A percentile compares a stretch with the other conserved stretches of the same genome.
These are phyloP conservation scores for Alternaria alternata DNA, from an alignment of 2,329 filamentous ascomycete species.

Conservation along the genomic window DNA sequence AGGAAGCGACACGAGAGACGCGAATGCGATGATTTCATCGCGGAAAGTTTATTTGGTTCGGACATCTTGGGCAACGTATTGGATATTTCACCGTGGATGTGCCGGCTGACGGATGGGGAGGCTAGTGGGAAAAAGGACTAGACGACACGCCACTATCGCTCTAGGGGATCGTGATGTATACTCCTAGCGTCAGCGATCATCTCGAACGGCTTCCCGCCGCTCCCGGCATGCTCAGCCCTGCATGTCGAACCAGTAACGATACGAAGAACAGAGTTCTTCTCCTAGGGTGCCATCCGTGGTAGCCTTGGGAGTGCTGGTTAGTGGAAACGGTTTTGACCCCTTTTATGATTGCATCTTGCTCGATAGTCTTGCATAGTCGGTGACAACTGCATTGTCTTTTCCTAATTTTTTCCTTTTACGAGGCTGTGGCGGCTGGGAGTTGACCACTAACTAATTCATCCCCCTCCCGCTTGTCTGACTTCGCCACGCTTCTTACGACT, in stretches of 20 bases:
- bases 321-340: neutral
- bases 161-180: neutral
- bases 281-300: neutral
- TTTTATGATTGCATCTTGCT: neutral
- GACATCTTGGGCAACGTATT: neutral
- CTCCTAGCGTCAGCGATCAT: slow-evolving; percentile 2
- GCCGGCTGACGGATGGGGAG: neutral
- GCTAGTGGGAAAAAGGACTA: neutral
- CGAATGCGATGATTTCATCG: neutral
- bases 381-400: neutral
- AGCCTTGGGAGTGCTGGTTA: neutral
- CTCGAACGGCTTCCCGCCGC: neutral
- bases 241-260: neutral
- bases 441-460: neutral
- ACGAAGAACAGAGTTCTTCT: neutral
- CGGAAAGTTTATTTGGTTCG: neutral
- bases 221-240: neutral
- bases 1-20: neutral
- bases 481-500: neutral
- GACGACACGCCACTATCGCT: neutral
- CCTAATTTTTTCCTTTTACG: neutral
- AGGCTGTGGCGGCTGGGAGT: neutral
- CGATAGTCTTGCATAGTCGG: neutral
- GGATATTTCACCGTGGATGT: neutral
- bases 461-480: neutral